These are phyloP conservation scores for Globisporangium nagaii DNA, from an alignment of 352 stramenopile species.

Conservation along the genomic window DNA sequence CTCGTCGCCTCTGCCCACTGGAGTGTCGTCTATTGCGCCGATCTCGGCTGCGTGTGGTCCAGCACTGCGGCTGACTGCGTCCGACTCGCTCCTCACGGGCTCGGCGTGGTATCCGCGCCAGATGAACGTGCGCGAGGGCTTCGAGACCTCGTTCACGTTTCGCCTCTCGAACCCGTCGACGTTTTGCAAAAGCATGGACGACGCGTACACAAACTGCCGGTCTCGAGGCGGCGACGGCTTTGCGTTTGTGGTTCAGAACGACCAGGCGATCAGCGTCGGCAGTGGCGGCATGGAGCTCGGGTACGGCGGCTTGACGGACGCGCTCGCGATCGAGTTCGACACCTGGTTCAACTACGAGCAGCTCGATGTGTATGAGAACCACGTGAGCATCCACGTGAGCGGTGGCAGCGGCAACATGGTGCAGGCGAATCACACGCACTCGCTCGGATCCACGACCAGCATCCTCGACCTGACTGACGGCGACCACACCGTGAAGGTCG, in stretches of 20 bases:
- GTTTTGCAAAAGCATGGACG: constrained; percentile 84
- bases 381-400: constrained; percentile 84
- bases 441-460: constrained; percentile 60
- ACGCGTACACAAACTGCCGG: constrained; percentile 78
- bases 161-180: constrained; percentile 81
- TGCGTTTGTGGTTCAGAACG: constrained; percentile 84
- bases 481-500: constrained; percentile 56
- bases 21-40: constrained; percentile 17
- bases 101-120: constrained; percentile 88
- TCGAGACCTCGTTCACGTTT: constrained; percentile 86
- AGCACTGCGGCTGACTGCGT: constrained; percentile 76
- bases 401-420: constrained; percentile 20
- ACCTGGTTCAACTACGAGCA: constrained; percentile 90
- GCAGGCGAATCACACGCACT: constrained; percentile 72
- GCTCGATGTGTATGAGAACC: constrained; percentile 89
- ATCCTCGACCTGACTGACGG: constrained; percentile 81
- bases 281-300: constrained; percentile 69
- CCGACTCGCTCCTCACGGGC: constrained; percentile 62
- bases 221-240: constrained; percentile 73
- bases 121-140: constrained; percentile 89
- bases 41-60: constrained; percentile 52
- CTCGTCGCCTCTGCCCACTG: constrained; percentile 5
- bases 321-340: constrained; percentile 90
- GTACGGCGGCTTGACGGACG: constrained; percentile 83
- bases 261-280: constrained; percentile 58